Conservation (phyloP, 2,329 filamentous ascomycete genomes). For the Verticillium tricorpus region DNA sequence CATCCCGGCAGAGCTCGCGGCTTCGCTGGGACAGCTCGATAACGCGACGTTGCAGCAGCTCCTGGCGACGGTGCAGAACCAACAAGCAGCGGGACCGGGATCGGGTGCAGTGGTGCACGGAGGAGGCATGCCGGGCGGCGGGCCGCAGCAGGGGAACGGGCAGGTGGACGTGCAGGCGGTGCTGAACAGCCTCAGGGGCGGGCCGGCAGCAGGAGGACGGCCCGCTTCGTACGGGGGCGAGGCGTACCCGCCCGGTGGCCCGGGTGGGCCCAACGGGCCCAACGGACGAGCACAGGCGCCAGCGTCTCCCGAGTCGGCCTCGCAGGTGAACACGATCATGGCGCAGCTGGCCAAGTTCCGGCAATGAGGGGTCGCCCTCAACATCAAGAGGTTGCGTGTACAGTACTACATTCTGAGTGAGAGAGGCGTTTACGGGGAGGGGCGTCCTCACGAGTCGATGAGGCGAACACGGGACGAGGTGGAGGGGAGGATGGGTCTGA, state of each 20-base stretch:
- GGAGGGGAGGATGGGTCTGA: constrained; percentile 4
- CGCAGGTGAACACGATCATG: constrained; percentile 69
- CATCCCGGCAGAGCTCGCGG: constrained; percentile 50
- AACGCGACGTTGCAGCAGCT: constrained; percentile 66
- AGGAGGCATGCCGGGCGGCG: not conserved
- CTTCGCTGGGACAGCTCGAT: constrained; percentile 64
- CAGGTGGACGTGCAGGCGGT: constrained; percentile 43
- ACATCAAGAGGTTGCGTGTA: no score
- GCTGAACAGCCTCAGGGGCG: constrained; percentile 32
- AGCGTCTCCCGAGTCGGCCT: constrained; percentile 30
- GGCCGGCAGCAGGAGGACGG: constrained; percentile 15
- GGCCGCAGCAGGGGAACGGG: constrained; percentile 18
- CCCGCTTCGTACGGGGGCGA: constrained; percentile 24
- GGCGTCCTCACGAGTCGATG: not conserved
- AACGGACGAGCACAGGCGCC: constrained; percentile 18
- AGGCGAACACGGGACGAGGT: constrained; percentile 9
- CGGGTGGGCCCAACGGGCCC: constrained; percentile 15
- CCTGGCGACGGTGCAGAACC: constrained; percentile 51
- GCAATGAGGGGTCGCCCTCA: constrained; percentile 31
- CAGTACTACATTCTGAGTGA: no score
- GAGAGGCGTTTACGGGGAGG: not conserved
- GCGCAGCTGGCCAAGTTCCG: constrained; percentile 64
- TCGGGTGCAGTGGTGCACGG: not conserved
- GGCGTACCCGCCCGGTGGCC: constrained; percentile 13
- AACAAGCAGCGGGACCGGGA: constrained; percentile 14